Percentiles rank a stretch among this genome's conserved stretches.
phyloP scores from a whole-genome alignment of 768 basidiomycete species.

The Amanita polypyramis region DNA sequence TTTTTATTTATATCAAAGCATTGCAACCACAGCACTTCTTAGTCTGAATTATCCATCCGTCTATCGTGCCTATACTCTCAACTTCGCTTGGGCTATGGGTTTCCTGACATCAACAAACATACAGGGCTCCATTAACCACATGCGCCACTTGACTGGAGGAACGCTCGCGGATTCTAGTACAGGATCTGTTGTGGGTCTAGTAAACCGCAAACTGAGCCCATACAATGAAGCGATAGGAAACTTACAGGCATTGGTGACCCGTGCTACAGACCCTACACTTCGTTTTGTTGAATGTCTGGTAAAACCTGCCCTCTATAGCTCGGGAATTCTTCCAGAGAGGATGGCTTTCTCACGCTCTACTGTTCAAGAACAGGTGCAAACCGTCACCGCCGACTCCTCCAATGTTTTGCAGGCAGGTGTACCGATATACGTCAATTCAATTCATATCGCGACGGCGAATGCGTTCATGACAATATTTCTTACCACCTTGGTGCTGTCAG shows the following conservation, averaged over 20 bases:
- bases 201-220: slow-evolving; percentile 75
- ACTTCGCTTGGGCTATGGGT: slow-evolving; percentile 86
- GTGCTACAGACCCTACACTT: neutral
- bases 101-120: slow-evolving; percentile 54
- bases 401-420: slow-evolving; percentile 73
- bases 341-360: slow-evolving; percentile 13
- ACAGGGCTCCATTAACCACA: slow-evolving; percentile 68
- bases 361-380: slow-evolving; percentile 39
- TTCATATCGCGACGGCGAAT: slow-evolving; percentile 77
- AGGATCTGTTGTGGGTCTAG: slow-evolving; percentile 57
- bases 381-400: slow-evolving; percentile 49
- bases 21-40: slow-evolving; percentile 70
- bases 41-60: slow-evolving; percentile 81
- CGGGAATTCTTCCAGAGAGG: neutral
- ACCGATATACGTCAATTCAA: slow-evolving; percentile 69
- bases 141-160: slow-evolving; percentile 81
- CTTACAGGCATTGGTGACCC: neutral
- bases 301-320: neutral
- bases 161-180: slow-evolving; percentile 48
- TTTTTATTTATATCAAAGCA: slow-evolving; percentile 74
- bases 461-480: slow-evolving; percentile 89
- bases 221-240: slow-evolving; percentile 38
- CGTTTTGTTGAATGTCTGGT: neutral
- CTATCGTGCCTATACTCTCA: slow-evolving; percentile 72
- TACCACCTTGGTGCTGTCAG: slow-evolving; percentile 54